These are phyloP conservation scores for Fusarium nisikadoi DNA, from an alignment of 2,329 filamentous ascomycete species.

Conservation along the genomic window DNA sequence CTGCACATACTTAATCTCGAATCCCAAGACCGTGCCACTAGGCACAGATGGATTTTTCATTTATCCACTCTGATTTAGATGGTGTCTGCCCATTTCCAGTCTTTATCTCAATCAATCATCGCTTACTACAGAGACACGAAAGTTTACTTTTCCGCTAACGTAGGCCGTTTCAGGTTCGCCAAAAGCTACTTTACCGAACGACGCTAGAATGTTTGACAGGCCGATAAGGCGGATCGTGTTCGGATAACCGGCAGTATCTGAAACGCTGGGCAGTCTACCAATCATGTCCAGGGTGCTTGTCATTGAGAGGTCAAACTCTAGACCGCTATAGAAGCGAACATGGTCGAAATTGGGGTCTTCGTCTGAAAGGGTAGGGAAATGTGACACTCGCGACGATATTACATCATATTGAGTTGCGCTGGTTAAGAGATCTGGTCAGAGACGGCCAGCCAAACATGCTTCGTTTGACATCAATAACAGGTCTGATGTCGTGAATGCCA, in stretches of 20 bases:
- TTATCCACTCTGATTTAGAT: rapidly evolving
- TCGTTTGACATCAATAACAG: no score
- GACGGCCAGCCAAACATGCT: no score
- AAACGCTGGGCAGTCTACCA: background rate
- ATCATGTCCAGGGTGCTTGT: background rate
- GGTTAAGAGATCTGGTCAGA: no score
- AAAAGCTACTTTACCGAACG: background rate
- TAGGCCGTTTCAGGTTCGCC: background rate
- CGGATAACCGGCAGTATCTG: background rate
- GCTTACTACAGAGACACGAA: no score
- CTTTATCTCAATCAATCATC: background rate
- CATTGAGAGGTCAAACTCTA: no score
- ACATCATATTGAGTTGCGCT: no score
- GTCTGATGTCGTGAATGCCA: no score
- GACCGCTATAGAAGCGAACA: no score
- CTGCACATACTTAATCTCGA: no score
- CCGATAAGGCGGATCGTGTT: background rate
- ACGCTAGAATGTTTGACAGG: background rate
- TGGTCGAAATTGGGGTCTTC: no score
- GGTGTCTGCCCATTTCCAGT: background rate
- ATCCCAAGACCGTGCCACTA: rapidly evolving
- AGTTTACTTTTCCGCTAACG: background rate
- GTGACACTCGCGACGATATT: no score
- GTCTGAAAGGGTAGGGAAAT: no score
- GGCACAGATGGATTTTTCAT: rapidly evolving